Percentiles rank a stretch among this genome's conserved stretches.
Conservation (phyloP, 2,329 filamentous ascomycete species). For the Westerdykella sp. region DNA sequence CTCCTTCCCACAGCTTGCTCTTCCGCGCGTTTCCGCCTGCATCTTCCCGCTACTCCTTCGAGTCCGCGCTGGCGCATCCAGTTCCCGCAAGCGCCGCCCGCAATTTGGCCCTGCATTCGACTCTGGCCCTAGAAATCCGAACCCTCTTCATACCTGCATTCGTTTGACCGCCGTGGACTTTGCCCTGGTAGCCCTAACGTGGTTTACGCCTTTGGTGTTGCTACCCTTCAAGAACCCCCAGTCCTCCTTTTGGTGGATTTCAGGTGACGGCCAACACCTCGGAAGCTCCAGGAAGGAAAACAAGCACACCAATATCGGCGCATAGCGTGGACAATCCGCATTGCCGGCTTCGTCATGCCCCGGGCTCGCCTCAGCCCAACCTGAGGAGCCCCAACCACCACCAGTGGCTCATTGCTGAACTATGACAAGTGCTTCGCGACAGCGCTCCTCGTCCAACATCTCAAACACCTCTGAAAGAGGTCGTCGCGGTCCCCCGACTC, state of each 20-base stretch:
- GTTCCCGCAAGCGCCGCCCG: not conserved
- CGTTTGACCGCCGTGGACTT: too few relatives aligned
- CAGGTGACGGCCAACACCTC: too few relatives aligned
- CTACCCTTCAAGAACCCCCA: too few relatives aligned
- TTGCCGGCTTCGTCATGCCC: constrained; percentile 15
- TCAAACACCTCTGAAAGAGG: constrained; percentile 20
- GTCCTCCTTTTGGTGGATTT: too few relatives aligned
- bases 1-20: not conserved
- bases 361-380: constrained; percentile 10
- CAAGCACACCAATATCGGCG: too few relatives aligned
- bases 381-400: constrained; percentile 12
- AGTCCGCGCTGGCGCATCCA: not conserved
- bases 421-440: constrained; percentile 28
- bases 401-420: constrained; percentile 4
- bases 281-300: too few relatives aligned
- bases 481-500: constrained; percentile 21
- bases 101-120: not conserved
- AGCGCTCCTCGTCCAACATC: constrained; percentile 29
- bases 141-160: too few relatives aligned
- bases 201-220: too few relatives aligned
- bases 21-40: not conserved
- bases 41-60: not conserved
- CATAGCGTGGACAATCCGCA: too few relatives aligned
- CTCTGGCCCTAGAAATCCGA: too few relatives aligned
- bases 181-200: too few relatives aligned